phyloP scores from a whole-genome alignment of 2,329 filamentous ascomycete genomes.

The Trichoderma afroharzianum region DNA sequence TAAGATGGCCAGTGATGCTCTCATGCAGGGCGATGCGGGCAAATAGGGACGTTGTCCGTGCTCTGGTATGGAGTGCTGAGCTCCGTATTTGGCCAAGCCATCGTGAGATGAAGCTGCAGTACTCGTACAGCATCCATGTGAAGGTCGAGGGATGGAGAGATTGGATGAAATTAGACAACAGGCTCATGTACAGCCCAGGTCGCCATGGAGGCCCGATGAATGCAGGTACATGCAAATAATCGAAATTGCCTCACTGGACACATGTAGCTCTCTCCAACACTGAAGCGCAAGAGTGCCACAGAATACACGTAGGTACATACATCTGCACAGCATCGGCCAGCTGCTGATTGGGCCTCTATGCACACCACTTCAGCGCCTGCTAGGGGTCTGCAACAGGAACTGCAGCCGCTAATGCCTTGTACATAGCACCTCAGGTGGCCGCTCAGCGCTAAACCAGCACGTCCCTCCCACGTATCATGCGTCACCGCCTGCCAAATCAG shows the following conservation, averaged over 20 bases:
- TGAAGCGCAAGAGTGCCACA: neutral
- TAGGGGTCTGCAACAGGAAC: neutral
- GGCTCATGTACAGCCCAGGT: neutral
- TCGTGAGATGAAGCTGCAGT: neutral
- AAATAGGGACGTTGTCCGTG: neutral
- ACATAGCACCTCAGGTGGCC: neutral
- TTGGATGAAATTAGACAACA: neutral
- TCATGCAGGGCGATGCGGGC: neutral
- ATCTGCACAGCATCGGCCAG: neutral
- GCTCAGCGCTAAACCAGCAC: neutral
- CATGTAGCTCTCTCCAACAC: neutral
- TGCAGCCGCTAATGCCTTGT: neutral
- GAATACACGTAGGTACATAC: neutral
- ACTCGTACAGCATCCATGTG: neutral
- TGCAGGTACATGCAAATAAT: neutral
- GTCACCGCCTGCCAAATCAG: constrained; percentile 14
- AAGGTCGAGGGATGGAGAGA: neutral
- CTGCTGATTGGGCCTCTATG: neutral
- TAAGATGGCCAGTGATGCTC: neutral
- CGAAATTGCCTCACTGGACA: neutral
- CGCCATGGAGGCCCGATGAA: neutral
- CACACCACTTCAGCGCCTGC: neutral
- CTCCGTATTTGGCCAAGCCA: neutral
- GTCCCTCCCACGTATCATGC: neutral
- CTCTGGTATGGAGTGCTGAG: neutral